Evolutionary conservation across 75 land plant species (phyloP).

Genomic region (Larix kaempferi): DNA sequence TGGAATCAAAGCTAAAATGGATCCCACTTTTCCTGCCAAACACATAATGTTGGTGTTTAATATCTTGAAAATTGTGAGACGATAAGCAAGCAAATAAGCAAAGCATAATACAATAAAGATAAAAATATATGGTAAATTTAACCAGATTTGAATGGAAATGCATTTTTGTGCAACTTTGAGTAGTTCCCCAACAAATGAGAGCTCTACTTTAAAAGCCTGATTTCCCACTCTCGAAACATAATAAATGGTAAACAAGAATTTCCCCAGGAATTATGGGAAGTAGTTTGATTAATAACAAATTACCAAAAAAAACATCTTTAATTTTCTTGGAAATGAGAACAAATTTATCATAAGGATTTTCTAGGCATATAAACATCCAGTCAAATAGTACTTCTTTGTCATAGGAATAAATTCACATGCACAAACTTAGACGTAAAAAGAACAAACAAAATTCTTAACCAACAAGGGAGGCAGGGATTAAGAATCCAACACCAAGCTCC

Average conservation of each 20-base stretch:
- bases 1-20: slow-evolving; percentile 93
- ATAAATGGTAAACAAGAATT: background rate
- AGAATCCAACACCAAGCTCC: slow-evolving; percentile 74
- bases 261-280: background rate
- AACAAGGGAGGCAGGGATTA: slow-evolving; percentile 63
- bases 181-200: background rate
- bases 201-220: background rate
- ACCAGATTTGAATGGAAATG: background rate
- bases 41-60: background rate
- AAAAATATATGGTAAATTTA: background rate
- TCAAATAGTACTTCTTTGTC: too few species aligned
- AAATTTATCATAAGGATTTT: too few species aligned
- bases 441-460: slow-evolving; percentile 54
- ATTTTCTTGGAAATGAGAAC: too few species aligned
- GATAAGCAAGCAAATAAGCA: background rate
- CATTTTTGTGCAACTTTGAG: background rate
- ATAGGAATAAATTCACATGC: background rate
- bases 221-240: background rate
- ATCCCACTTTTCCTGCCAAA: slow-evolving; percentile 87
- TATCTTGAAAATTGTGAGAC: background rate
- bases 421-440: too few species aligned
- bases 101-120: background rate
- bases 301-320: too few species aligned
- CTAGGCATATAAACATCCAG: too few species aligned
- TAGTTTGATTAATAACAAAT: too few species aligned